Base-by-base conservation (phyloP, 2,329 filamentous ascomycete species). In the Aspergillus aculeatus region DNA sequence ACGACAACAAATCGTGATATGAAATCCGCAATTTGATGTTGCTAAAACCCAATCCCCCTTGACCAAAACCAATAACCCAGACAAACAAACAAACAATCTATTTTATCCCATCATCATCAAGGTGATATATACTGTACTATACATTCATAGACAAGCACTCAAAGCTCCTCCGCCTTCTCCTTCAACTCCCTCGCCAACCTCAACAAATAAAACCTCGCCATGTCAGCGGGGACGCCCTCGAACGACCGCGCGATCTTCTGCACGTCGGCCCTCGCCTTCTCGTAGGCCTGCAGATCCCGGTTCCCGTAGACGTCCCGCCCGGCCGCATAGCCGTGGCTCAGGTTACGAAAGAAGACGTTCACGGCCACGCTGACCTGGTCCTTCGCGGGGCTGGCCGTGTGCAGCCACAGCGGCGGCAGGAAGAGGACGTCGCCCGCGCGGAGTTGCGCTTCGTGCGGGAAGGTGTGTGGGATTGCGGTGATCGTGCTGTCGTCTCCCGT, bases 241-340 rank as follows among this genome's bases (percentile, higher is more conserved):
- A 77, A 75, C 7, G 67, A 67, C 52, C 66, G 67, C 16, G 79
- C 76, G 26, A 96, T 87, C 65, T 85, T 88, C 49, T 84, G 81
- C 5, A 96, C 76, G 67, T 94, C 90, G 64, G 84, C 82, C 55
- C 92, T 82, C 0, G 89, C 90, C 68, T 90, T 92, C 72, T 96
- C 91, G 71, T 96, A 96, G 1, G 89, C 89, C 44, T 89, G 88
- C 53, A 96, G 74, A 74, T 96, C 93, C 44, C 91, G 83, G 71
- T 96, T 96, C 1, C 91, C 92, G 71, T 96, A 96, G 0, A 96
- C 89, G 72, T 96, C 92, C 64, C 87, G 84, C 1, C 92, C 92
- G 1, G 83, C 74, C 0, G 91, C 86, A 72, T 95, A 95, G 1
- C 84, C 86, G 3, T 73, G 78, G 3, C 86, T 78, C 10, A 95